Base-by-base conservation (phyloP, 73 alveolate species). In the Tetrahymena thermophila region DNA sequence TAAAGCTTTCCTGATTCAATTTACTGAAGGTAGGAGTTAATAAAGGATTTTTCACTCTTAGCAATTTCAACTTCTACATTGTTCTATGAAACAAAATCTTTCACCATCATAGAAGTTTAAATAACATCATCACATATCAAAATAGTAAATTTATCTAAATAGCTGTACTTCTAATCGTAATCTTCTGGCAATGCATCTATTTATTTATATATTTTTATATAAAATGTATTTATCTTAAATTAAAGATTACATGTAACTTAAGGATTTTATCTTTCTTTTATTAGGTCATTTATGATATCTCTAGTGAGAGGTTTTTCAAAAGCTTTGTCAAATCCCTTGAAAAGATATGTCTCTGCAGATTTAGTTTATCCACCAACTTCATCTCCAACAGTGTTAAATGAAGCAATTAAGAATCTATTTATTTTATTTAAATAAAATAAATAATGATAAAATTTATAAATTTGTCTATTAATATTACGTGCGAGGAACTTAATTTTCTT, bases 301-400 rank as follows among this genome's bases (percentile, higher is more conserved):
- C 37, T 71, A 13, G 13, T 28, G 0, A 71, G 23, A 71, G 89
- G 89, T 19, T 31, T 71, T 71, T 71, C 89, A 71, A 71, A 71
- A 71, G 89, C 89, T 71, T 71, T n/a, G 23, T 71, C 89, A 71
- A 71, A 71, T 71, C 89, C 89, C n/a, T 71, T 23, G 89, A 71
- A 71, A 71, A 71, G 89, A 31, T 28, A 71, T 7, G 89, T 71
- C 3, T 25, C 89, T 0, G n/a, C 89, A 19, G 89, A 71, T 71
- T 71, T 71, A 71, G 89, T 71, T 71, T 71, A 71, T 71, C 89
- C 89, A 28, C 89, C 89, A 71, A 71, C 89, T 71, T 71, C 89
- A 4, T n/a, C 37, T 3, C 89, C 89, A 19, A 71, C 37, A 71
- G 89, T 3, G 31, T 71, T 71, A 71, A 71, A 71, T 23, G 89